A percentile compares a stretch with the other conserved stretches of the same genome.
Evolutionary conservation across 2,329 filamentous ascomycete genomes (phyloP).

Genomic region (Penicillium sp.): DNA sequence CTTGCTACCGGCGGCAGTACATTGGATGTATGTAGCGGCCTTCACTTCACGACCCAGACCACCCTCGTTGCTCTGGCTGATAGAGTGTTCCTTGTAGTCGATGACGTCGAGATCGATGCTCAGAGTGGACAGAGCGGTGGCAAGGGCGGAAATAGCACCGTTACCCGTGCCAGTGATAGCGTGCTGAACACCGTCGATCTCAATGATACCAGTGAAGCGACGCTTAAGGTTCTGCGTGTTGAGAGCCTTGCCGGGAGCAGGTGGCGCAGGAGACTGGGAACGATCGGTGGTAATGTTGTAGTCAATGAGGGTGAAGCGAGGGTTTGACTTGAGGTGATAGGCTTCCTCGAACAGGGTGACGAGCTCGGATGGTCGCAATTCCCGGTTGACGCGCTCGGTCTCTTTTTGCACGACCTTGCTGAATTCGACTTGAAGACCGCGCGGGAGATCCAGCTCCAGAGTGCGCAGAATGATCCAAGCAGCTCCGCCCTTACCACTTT

Average conservation of each 20-base stretch:
- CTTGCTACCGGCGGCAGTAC: slow-evolving; percentile 67
- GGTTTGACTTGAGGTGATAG: slow-evolving; percentile 82
- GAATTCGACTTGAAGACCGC: slow-evolving; percentile 89
- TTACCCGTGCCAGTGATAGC: slow-evolving; percentile 80
- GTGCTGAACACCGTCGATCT: slow-evolving; percentile 79
- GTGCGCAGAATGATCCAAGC: slow-evolving; percentile 92
- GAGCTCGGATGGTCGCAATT: slow-evolving; percentile 83
- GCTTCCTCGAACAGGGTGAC: slow-evolving; percentile 83
- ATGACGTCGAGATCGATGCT: slow-evolving; percentile 87
- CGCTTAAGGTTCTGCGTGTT: slow-evolving; percentile 78
- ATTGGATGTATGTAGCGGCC: slow-evolving; percentile 95
- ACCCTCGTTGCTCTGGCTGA: slow-evolving; percentile 44
- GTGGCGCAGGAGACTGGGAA: slow-evolving; percentile 71
- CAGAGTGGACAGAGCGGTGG: slow-evolving; percentile 75
- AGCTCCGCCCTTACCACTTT: slow-evolving; percentile 90
- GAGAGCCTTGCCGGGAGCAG: slow-evolving; percentile 69
- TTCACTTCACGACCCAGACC: slow-evolving; percentile 79
- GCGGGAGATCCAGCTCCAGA: slow-evolving; percentile 87
- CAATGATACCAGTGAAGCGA: slow-evolving; percentile 81
- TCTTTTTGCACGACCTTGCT: slow-evolving; percentile 81
- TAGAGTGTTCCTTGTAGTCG: slow-evolving; percentile 96
- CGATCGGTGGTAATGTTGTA: slow-evolving; percentile 89
- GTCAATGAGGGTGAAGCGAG: slow-evolving; percentile 83
- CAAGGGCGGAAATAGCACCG: slow-evolving; percentile 86
- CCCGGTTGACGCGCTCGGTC: slow-evolving; percentile 79